A percentile compares a stretch with the other conserved stretches of the same genome.
Conservation (phyloP, 805 yeast species). For the Yamadazyma takamatsuzukensis region DNA sequence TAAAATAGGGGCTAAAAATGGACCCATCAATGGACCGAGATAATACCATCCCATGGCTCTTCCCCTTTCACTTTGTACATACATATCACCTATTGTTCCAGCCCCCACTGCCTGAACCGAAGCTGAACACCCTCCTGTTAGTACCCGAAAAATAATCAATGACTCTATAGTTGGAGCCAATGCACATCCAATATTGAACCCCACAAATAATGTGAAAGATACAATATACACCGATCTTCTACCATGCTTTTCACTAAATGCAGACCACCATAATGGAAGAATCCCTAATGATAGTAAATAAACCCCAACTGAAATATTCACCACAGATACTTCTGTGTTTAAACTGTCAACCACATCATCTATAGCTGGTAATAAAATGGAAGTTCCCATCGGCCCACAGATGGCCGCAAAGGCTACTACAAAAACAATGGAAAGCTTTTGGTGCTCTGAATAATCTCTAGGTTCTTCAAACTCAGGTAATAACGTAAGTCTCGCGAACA, state of each 20-base stretch:
- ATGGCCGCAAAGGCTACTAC: constrained; percentile 71
- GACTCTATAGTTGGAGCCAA: constrained; percentile 56
- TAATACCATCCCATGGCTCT: constrained; percentile 76
- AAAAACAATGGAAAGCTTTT: constrained; percentile 55
- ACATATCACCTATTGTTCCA: constrained; percentile 79
- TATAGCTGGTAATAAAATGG: constrained; percentile 77
- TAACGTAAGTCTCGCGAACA: constrained; percentile 47
- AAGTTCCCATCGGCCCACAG: constrained; percentile 88
- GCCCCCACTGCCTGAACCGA: constrained; percentile 89
- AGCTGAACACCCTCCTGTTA: constrained; percentile 79
- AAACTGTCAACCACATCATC: constrained; percentile 53
- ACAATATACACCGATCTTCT: constrained; percentile 69
- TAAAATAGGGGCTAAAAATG: constrained; percentile 69
- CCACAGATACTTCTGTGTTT: constrained; percentile 54
- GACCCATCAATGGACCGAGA: constrained; percentile 79
- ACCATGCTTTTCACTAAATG: constrained; percentile 71
- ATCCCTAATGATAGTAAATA: constrained; percentile 72
- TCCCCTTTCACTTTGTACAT: constrained; percentile 65
- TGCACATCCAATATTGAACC: constrained; percentile 71
- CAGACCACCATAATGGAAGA: constrained; percentile 88
- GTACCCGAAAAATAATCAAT: constrained; percentile 64
- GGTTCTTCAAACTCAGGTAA: constrained; percentile 76
- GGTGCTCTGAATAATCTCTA: constrained; percentile 48
- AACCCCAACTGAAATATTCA: constrained; percentile 77
- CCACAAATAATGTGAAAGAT: constrained; percentile 60